A percentile compares a stretch with the other conserved stretches of the same genome.
phyloP scores from a whole-genome alignment of 225 moss, liverwort and hornwort genomes.

The Pseudoscleropodium purum region DNA sequence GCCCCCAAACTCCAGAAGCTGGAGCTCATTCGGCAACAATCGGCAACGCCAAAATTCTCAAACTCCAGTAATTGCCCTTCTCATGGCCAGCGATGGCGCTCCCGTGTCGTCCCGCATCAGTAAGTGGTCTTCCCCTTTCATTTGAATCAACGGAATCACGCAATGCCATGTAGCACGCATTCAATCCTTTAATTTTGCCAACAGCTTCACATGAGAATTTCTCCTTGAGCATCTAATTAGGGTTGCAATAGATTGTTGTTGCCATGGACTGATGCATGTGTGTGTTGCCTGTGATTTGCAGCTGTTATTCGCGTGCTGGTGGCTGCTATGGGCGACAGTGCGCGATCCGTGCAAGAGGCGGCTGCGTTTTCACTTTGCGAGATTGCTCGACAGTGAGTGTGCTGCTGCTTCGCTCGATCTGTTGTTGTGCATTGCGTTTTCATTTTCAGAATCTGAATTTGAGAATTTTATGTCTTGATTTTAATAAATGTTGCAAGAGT shows the following conservation, averaged over 20 bases:
- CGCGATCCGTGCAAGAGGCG: conserved; percentile 71
- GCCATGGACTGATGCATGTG: neutral
- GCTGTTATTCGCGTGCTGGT: conserved; percentile 88
- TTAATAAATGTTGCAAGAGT: neutral
- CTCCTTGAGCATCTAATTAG: neutral
- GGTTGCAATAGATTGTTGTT: neutral
- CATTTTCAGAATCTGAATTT: neutral
- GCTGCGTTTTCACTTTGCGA: conserved; percentile 67
- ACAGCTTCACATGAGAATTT: neutral
- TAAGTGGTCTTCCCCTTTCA: neutral
- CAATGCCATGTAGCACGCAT: neutral
- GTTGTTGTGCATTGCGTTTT: neutral
- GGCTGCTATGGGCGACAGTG: conserved; percentile 86
- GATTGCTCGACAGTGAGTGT: conserved; percentile 57
- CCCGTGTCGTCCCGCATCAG: conserved; percentile 57
- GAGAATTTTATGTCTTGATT: neutral
- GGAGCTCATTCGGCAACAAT: neutral
- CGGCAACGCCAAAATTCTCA: neutral
- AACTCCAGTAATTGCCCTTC: neutral
- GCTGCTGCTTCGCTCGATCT: neutral
- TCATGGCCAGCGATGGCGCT: conserved; percentile 66
- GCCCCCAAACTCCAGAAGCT: neutral
- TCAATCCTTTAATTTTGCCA: neutral
- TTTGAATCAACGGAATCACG: neutral
- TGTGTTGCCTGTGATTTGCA: neutral